A percentile compares a stretch with the other conserved stretches of the same genome.
phyloP scores from a whole-genome alignment of 1,284 basidiomycete species.

The Phaffia rhodozyma region DNA sequence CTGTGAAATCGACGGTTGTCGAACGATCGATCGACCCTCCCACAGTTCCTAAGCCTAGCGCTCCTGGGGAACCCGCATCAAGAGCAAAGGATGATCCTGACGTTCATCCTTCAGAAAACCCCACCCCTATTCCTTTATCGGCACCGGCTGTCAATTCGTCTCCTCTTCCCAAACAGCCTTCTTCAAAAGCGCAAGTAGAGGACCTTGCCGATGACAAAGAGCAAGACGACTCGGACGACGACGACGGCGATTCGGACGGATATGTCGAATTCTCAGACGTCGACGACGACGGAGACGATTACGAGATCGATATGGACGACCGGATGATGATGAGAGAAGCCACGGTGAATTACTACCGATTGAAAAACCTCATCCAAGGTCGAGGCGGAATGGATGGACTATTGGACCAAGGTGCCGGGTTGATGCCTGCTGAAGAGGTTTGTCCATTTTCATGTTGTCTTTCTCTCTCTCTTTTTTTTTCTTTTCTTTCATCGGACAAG shows the following conservation, averaged over 20 bases:
- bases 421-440: no score
- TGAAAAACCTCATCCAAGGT: constrained; percentile 2
- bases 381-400: constrained; percentile 1
- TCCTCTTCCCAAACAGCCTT: no score
- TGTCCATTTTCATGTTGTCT: no score
- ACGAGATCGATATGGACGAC: constrained; percentile 13
- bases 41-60: no score
- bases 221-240: constrained; percentile 1
- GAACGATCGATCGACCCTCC: no score
- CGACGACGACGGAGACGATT: constrained; percentile 2
- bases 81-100: no score
- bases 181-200: not conserved
- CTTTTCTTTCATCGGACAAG: no score
- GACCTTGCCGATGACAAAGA: not conserved
- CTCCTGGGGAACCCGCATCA: no score
- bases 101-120: no score
- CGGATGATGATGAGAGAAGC: constrained; percentile 16
- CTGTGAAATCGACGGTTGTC: not conserved
- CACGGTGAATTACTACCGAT: constrained; percentile 15
- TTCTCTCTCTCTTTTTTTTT: no score
- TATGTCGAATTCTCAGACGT: constrained; percentile 12
- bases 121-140: no score
- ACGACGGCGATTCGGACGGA: constrained; percentile 1
- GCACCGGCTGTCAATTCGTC: no score
- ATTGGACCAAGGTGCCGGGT: not conserved